A percentile compares a stretch with the other conserved stretches of the same genome.
These are phyloP conservation scores for Hibiscus syriacus DNA, from an alignment of 345 rosid genomes.

Conservation along the genomic window DNA sequence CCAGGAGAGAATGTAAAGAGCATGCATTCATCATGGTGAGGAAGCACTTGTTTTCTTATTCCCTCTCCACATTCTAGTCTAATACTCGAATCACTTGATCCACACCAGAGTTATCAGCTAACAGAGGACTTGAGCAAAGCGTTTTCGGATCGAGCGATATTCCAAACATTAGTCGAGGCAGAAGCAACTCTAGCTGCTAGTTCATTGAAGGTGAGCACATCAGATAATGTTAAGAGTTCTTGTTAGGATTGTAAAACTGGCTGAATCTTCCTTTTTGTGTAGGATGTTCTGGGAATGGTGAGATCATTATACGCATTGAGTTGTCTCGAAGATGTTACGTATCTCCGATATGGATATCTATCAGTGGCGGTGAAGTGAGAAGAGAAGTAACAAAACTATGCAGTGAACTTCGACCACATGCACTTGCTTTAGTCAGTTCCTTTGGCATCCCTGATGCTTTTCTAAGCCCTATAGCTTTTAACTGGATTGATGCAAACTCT, in stretches of 20 bases:
- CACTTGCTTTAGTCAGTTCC: constrained; percentile 70
- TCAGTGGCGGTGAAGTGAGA: constrained; percentile 53
- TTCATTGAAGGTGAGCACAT: constrained; percentile 52
- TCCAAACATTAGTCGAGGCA: constrained; percentile 51
- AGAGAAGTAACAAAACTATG: constrained; percentile 65
- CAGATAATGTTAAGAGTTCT: not conserved
- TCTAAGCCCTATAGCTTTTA: constrained; percentile 71
- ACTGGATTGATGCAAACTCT: constrained; percentile 85
- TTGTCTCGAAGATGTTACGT: constrained; percentile 66
- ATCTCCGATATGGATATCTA: constrained; percentile 60
- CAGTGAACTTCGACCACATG: constrained; percentile 71
- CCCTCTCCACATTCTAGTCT: constrained; percentile 1
- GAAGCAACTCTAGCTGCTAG: constrained; percentile 45
- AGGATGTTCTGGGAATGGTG: constrained; percentile 50
- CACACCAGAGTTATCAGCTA: constrained; percentile 59
- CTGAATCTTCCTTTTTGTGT: not conserved
- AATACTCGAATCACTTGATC: constrained; percentile 1
- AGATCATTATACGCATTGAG: constrained; percentile 67
- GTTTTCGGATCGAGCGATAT: constrained; percentile 63
- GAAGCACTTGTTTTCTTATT: constrained; percentile 6
- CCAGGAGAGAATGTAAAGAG: constrained; percentile 62
- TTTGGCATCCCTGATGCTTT: constrained; percentile 75
- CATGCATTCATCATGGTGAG: constrained; percentile 51
- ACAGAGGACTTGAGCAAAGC: constrained; percentile 91
- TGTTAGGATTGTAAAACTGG: not conserved